Base-by-base conservation (phyloP, 2,329 filamentous ascomycete genomes). In the Coniochaeta pulveracea region DNA sequence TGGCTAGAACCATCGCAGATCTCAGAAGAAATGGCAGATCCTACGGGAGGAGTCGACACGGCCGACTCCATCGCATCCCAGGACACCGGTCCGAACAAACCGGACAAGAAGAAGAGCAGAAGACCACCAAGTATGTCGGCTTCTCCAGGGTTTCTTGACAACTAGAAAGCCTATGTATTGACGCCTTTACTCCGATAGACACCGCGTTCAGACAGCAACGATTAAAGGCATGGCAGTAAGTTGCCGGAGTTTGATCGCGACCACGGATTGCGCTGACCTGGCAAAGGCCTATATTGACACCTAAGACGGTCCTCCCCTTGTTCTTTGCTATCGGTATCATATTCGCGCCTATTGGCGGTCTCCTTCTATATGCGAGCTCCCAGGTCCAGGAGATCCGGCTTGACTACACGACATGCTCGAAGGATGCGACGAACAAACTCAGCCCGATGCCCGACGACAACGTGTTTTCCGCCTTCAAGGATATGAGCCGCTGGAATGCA, bases 211-310 rank as follows among this genome's bases (percentile, higher is more conserved):
- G 91, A 48, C 91, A 98, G 56, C 91, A 98, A 61, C 79, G 91
- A 54, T 63, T 98, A 58, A 95, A 96, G 63, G 91, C 91, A 64
- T 98, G 91, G 91, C 91, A 98, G 81, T 93, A 68, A 60, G 85
- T 73, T 26, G 28, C 45, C 34, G n/a, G 21, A 14, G 16, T 19
- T 25, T 19, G 19, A 11, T 25, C 19, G 14, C 18, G 15, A 17
- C 30, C 9, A 19, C 16, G 22, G 22, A 24, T 24, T n/a, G n/a
- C n/a, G 11, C 26, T 29, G 37, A 34, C 36, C 31, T 45, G 35
- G 41, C 34, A 9, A 46, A 41, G 30, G 16, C 30, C 30, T 9
- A 33, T 33, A 46, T 63, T 67, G 49, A 68, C 56, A 35, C 40
- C 45, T 12, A 45, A 46, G 36, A 94, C 86, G 28, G 85, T 93